Percentiles rank a stretch among this genome's conserved stretches.
Evolutionary conservation across 352 stramenopile species (phyloP).

Genomic region (Pythium dissotocum): DNA sequence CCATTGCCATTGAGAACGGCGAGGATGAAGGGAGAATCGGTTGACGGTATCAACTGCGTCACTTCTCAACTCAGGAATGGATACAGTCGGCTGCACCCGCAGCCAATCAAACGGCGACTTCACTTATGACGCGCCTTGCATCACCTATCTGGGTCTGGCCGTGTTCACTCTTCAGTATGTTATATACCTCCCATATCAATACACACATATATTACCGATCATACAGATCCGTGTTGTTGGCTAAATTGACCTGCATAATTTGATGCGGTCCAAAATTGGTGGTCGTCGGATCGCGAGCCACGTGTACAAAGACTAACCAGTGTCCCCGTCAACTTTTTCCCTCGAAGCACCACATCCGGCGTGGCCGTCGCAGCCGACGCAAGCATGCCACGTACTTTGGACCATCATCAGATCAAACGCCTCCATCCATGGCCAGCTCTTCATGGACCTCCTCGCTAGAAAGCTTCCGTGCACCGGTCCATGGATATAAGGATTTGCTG

Average conservation of each 20-base stretch:
- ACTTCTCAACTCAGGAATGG: slow-evolving; percentile 18
- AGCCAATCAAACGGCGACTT: slow-evolving; percentile 17
- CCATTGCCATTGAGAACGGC: neutral
- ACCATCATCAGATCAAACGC: slow-evolving; percentile 1
- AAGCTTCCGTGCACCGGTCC: neutral
- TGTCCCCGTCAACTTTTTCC: slow-evolving; percentile 13
- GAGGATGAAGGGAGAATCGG: neutral
- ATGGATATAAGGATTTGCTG: neutral
- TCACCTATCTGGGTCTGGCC: slow-evolving; percentile 12
- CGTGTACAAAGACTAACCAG: slow-evolving; percentile 24
- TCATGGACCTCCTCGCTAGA: neutral
- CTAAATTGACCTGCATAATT: slow-evolving; percentile 13
- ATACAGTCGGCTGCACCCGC: slow-evolving; percentile 16
- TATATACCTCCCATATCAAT: neutral
- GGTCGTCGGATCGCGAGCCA: slow-evolving; percentile 16
- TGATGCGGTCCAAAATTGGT: slow-evolving; percentile 20
- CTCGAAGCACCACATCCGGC: slow-evolving; percentile 21
- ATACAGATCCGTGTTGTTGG: neutral
- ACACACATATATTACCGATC: neutral
- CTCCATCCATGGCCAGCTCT: neutral
- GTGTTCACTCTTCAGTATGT: slow-evolving; percentile 17
- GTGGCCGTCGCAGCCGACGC: slow-evolving; percentile 10
- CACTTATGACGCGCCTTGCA: slow-evolving; percentile 15
- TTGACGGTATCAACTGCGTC: neutral
- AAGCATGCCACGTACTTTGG: slow-evolving; percentile 4